Evolutionary conservation across 345 rosid species (phyloP).

Genomic region (Hypericum perforatum): DNA sequence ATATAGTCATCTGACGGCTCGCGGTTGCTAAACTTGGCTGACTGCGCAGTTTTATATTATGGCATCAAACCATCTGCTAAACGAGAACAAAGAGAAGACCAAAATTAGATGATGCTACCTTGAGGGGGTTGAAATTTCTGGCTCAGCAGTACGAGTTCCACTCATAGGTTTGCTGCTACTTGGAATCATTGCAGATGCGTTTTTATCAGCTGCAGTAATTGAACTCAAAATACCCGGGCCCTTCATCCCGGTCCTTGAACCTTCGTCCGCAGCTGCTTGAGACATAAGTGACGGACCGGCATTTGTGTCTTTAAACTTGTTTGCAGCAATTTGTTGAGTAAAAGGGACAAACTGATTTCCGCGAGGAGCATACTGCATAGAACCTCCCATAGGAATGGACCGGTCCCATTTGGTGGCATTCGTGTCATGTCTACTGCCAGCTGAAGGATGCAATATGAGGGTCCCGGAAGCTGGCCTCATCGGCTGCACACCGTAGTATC

Average conservation of each 20-base stretch:
- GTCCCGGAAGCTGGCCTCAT: slow-evolving; percentile 43
- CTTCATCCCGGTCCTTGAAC: slow-evolving; percentile 93
- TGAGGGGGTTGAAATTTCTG: slow-evolving; percentile 48
- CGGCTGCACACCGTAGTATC: slow-evolving; percentile 30
- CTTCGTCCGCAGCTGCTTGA: slow-evolving; percentile 95
- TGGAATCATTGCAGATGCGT: slow-evolving; percentile 25
- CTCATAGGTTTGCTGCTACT: slow-evolving; percentile 38
- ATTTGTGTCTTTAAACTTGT: slow-evolving; percentile 56
- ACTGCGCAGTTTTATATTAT: slow-evolving; percentile 19
- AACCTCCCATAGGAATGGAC: slow-evolving; percentile 32
- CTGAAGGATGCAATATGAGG: slow-evolving; percentile 37
- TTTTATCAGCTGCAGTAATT: slow-evolving; percentile 38
- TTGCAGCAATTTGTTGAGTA: slow-evolving; percentile 49
- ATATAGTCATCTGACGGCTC: slow-evolving; percentile 86
- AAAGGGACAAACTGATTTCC: slow-evolving; percentile 54
- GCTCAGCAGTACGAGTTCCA: slow-evolving; percentile 28
- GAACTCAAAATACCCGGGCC: slow-evolving; percentile 57
- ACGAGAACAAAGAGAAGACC: slow-evolving; percentile 3
- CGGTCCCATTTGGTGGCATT: slow-evolving; percentile 42
- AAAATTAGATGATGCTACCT: slow-evolving; percentile 30
- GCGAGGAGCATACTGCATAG: slow-evolving; percentile 49
- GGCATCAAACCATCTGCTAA: background rate
- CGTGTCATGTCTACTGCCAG: slow-evolving; percentile 36
- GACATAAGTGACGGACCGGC: slow-evolving; percentile 42
- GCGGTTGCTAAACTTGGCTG: slow-evolving; percentile 42